Base-by-base conservation (phyloP, 2,329 filamentous ascomycete genomes). In the Aspergillus amoenus region DNA sequence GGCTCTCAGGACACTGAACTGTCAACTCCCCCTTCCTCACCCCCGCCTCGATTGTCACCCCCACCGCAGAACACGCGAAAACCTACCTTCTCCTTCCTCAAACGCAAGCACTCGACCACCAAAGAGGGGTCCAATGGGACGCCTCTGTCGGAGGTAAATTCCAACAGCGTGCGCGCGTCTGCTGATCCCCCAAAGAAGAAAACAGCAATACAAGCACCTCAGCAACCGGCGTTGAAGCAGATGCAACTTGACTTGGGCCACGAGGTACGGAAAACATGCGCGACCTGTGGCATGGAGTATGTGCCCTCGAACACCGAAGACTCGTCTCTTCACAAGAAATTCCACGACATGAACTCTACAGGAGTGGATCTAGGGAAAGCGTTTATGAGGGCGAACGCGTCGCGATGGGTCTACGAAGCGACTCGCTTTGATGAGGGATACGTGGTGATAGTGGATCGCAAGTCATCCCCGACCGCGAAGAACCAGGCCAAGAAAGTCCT, bases 261-360 rank as follows among this genome's bases (percentile, higher is more conserved):
- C 40, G 79, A 82, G 42, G 73, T 81, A 40, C 79, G 82, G 46
- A 82, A 82, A 62, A 83, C 80, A 11, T 89, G 86, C 71, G 75
- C 76, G 39, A 76, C 75, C 3, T 89, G 86, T 64, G 83, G 84
- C 1, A 89, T 89, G 86, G 83, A 86, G 52, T 89, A 88, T 63
- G 79, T 85, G 34, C 82, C 84, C 4, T 87, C 85, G 0, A 82
- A 82, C 49, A 72, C 76, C 6, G 84, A 87, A 64, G 86, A 89
- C 64, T 76, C 78, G n/a, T 80, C 79, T 6, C 66, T 88, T 53
- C 86, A 89, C 67, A 82, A 82, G 62, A 85, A 84, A 61, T 88
- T 84, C 63, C 86, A 88, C 68, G 81, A 82, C 37, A 82, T 84
- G 73, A 83, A 85, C 63, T 75, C 80, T 3, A 81, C 82, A 22